Evolutionary conservation across 179 eudicot genomes (phyloP).

Genomic region (Silene coronaria): DNA sequence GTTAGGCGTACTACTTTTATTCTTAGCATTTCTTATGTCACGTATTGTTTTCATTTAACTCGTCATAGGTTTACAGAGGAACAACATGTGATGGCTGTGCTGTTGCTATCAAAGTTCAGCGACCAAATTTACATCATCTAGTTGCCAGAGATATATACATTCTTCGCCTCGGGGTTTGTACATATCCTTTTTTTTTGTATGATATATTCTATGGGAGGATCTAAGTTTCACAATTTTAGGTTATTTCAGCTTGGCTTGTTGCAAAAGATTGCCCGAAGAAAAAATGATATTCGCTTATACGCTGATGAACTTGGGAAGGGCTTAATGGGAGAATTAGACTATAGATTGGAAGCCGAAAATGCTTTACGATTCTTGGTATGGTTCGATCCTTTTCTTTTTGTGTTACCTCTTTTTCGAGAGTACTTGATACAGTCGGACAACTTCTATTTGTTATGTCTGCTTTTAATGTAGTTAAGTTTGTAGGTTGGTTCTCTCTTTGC

Average conservation of each 20-base stretch:
- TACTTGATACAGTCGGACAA: not conserved
- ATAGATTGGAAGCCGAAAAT: conserved; percentile 85
- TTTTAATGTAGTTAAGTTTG: not conserved
- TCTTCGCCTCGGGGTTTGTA: conserved; percentile 90
- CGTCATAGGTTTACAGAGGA: conserved; percentile 69
- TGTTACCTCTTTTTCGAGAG: not conserved
- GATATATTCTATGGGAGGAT: conserved; percentile 18
- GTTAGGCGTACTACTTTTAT: not conserved
- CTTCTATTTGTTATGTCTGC: not conserved
- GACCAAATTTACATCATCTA: conserved; percentile 72
- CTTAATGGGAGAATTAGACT: conserved; percentile 89
- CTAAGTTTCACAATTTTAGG: conserved; percentile 32
- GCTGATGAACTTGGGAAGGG: conserved; percentile 99
- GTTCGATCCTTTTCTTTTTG: conserved; percentile 1
- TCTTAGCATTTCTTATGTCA: not conserved
- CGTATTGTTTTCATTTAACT: not conserved
- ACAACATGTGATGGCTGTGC: conserved; percentile 60
- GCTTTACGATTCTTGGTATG: conserved; percentile 71
- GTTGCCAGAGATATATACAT: conserved; percentile 88
- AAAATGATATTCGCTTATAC: conserved; percentile 75
- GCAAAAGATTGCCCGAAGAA: conserved; percentile 70
- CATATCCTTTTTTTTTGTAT: conserved; percentile 17
- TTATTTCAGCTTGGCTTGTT: conserved; percentile 70
- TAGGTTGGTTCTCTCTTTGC: not conserved
- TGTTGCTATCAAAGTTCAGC: conserved; percentile 97